Base-by-base conservation (phyloP, 2,329 filamentous ascomycete species). In the Xylaria sp. region DNA sequence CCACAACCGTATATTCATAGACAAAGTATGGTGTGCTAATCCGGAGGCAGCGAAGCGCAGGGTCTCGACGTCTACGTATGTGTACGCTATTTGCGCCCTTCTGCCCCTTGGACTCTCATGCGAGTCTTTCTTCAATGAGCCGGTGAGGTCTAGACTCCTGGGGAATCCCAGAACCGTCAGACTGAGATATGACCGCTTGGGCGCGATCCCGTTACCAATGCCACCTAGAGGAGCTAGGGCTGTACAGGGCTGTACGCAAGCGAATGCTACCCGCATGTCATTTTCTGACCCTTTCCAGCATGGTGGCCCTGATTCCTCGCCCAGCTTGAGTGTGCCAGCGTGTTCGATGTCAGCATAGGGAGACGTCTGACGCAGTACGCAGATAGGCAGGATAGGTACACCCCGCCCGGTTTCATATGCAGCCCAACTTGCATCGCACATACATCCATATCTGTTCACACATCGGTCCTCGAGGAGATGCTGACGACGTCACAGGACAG, bases 251-350 rank as follows among this genome's bases (percentile, higher is more conserved):
- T 48, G 50, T 20, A 39, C 40, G 37, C 37, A 50, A 39, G 40
- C 40, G 48, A 52, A 53, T 50, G 24, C 45, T 47, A 52, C 45
- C 40, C 22, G 47, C 49, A 21, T 4, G 38, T 19, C 17, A 18
- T 45, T 18, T 29, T 39, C 37, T 44, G 37, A 26, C 34, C 29
- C 18, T 37, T 43, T 51, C 16, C 29, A 13, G 5, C 11, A 4
- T 7, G 4, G 29, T 34, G 29, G 29, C 29, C 29, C 3, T 11
- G 29, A 34, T 34, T 13, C 11, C 4, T 34, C 50, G 39, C 20
- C 21, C 29, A 29, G 21, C 34, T 24, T 21, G 19, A 40, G 47
- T 51, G 44, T 29, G 29, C 29, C 29, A 34, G 6, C 29, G 29
- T 34, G 29, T 34, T 3, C 29, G 9, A 34, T 34, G 29, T 7